These are phyloP conservation scores for Cryptococcus sp. DNA, from an alignment of 1,284 basidiomycete genomes.

Conservation along the genomic window DNA sequence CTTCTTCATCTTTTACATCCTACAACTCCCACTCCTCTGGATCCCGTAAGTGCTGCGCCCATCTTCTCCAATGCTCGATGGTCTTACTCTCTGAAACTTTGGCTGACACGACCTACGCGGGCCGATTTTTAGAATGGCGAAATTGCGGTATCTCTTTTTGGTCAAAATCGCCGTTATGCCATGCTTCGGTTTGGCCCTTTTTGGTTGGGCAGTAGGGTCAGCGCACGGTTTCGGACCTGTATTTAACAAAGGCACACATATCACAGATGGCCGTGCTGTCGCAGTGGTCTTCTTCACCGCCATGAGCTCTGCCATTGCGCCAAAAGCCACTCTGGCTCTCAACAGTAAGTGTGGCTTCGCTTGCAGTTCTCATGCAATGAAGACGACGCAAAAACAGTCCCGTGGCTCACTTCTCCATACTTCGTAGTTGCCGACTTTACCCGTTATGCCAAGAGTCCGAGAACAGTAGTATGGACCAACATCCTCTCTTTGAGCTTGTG, in stretches of 20 bases:
- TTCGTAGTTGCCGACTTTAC: slow-evolving; percentile 15
- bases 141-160: slow-evolving; percentile 13
- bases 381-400: too few species aligned
- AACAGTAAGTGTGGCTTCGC: slow-evolving; percentile 7
- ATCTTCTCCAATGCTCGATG: not conserved
- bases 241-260: slow-evolving; percentile 10
- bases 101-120: not conserved
- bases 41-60: slow-evolving; percentile 4
- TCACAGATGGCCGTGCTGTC: slow-evolving; percentile 9
- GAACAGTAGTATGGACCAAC: slow-evolving; percentile 15
- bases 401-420: not conserved
- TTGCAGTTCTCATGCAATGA: too few species aligned
- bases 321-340: slow-evolving; percentile 14
- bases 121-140: slow-evolving; percentile 5
- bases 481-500: slow-evolving; percentile 7
- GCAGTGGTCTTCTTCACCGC: slow-evolving; percentile 18
- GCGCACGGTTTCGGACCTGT: slow-evolving; percentile 20
- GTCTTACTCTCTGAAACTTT: too few species aligned
- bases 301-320: slow-evolving; percentile 16
- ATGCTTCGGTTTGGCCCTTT: slow-evolving; percentile 16
- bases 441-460: slow-evolving; percentile 12
- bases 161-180: slow-evolving; percentile 16
- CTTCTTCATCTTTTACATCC: slow-evolving; percentile 7
- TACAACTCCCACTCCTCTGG: slow-evolving; percentile 17
- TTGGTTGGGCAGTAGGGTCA: slow-evolving; percentile 17